Percentiles rank a stretch among this genome's conserved stretches.
phyloP scores from a whole-genome alignment of 345 rosid species.

The Abelmoschus esculentus region DNA sequence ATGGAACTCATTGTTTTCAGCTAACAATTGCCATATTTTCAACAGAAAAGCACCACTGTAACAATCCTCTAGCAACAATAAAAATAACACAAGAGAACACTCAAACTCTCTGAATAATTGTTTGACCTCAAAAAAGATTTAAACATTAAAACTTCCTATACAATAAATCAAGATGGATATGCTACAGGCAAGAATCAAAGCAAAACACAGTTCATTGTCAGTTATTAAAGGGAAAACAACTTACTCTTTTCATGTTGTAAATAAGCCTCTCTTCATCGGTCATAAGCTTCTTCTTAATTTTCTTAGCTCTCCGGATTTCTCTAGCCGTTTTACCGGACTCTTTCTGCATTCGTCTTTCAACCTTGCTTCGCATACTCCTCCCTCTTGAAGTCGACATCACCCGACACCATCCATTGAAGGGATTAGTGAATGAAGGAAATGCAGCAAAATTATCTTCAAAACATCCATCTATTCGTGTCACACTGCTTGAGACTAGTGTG shows the following conservation, averaged over 20 bases:
- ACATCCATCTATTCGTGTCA: constrained; percentile 11
- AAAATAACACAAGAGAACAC: neutral
- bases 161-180: neutral
- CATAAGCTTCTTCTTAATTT: constrained; percentile 89
- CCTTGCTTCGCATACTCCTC: constrained; percentile 90
- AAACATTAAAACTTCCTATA: neutral
- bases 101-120: neutral
- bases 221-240: neutral
- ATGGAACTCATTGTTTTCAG: neutral
- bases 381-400: constrained; percentile 76
- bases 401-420: constrained; percentile 39
- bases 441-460: constrained; percentile 16
- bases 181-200: neutral
- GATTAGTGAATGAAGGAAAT: constrained; percentile 9
- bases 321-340: constrained; percentile 83
- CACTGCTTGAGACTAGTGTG: constrained; percentile 8
- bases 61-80: neutral
- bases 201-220: neutral
- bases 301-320: constrained; percentile 88
- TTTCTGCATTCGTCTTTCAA: constrained; percentile 78
- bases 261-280: constrained; percentile 92
- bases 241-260: constrained; percentile 86
- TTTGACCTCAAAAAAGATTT: neutral
- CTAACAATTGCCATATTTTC: neutral
- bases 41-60: neutral